phyloP scores from a whole-genome alignment of 495 filamentous ascomycete species.

The Ascobolus immersus region DNA sequence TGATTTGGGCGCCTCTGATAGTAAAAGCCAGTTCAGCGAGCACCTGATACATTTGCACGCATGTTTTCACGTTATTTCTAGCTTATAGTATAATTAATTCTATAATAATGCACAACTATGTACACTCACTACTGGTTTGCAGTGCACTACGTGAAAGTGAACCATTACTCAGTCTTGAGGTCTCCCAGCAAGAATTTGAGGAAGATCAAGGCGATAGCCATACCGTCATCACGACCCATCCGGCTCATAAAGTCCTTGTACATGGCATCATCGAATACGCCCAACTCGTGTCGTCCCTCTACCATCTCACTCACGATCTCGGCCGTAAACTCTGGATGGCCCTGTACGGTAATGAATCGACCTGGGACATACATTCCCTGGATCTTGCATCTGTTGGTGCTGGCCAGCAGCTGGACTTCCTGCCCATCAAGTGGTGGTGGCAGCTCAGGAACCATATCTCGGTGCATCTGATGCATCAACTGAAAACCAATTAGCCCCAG shows the following conservation, averaged over 20 bases:
- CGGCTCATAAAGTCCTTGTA: slow-evolving; percentile 40
- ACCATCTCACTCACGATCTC: slow-evolving; percentile 52
- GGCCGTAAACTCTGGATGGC: slow-evolving; percentile 68
- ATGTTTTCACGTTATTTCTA: too few species aligned
- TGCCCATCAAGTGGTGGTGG: too few species aligned
- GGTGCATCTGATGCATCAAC: slow-evolving; percentile 80
- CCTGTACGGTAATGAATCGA: slow-evolving; percentile 55
- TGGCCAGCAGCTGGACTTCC: slow-evolving; percentile 36
- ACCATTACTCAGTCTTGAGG: too few species aligned
- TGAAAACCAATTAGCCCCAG: too few species aligned
- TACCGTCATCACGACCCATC: slow-evolving; percentile 46
- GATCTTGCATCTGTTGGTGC: slow-evolving; percentile 38
- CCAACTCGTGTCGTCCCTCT: slow-evolving; percentile 27
- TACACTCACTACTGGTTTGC: too few species aligned
- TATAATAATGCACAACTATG: too few species aligned
- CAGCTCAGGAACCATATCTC: slow-evolving; percentile 40
- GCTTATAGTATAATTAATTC: too few species aligned
- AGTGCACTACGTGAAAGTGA: too few species aligned
- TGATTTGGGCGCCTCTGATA: too few species aligned
- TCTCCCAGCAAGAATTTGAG: slow-evolving; percentile 49
- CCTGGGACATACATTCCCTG: slow-evolving; percentile 56
- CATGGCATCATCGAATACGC: slow-evolving; percentile 38
- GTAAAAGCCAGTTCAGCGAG: too few species aligned
- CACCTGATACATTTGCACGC: too few species aligned
- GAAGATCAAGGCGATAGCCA: slow-evolving; percentile 40